Evolutionary conservation across 2,329 filamentous ascomycete species (phyloP).

Genomic region (Penicillium freii): DNA sequence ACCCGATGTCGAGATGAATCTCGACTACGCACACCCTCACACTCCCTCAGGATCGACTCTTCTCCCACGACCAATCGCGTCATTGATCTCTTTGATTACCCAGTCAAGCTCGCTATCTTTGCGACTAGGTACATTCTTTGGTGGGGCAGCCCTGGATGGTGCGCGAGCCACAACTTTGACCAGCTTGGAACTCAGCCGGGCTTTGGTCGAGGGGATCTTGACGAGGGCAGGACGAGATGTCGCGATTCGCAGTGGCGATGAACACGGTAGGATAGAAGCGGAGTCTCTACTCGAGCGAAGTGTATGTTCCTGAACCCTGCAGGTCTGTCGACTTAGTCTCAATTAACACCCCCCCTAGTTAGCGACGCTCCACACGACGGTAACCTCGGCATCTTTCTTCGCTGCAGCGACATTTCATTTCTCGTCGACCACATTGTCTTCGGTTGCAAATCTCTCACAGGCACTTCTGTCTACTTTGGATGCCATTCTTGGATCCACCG

Average conservation of each 20-base stretch:
- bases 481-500: constrained; percentile 49
- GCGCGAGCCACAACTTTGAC: constrained; percentile 46
- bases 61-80: constrained; percentile 45
- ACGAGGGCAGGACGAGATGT: constrained; percentile 47
- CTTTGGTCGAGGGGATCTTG: constrained; percentile 46
- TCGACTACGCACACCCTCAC: neutral
- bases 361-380: constrained; percentile 43
- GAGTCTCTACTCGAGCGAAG: constrained; percentile 48
- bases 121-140: constrained; percentile 45
- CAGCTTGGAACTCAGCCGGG: constrained; percentile 45
- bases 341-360: constrained; percentile 33
- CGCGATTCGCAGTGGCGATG: constrained; percentile 48
- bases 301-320: constrained; percentile 31
- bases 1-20: neutral
- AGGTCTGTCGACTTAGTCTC: constrained; percentile 6
- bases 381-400: constrained; percentile 49
- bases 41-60: constrained; percentile 35
- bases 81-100: constrained; percentile 44
- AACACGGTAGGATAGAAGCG: constrained; percentile 42
- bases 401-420: constrained; percentile 48
- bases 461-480: constrained; percentile 47
- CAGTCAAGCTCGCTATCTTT: constrained; percentile 47
- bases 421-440: constrained; percentile 45
- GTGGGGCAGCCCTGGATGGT: constrained; percentile 45
- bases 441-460: constrained; percentile 44